Conservation (phyloP, 192 early-diverging fungal genomes). For the Phlyctochytrium arcticum region DNA sequence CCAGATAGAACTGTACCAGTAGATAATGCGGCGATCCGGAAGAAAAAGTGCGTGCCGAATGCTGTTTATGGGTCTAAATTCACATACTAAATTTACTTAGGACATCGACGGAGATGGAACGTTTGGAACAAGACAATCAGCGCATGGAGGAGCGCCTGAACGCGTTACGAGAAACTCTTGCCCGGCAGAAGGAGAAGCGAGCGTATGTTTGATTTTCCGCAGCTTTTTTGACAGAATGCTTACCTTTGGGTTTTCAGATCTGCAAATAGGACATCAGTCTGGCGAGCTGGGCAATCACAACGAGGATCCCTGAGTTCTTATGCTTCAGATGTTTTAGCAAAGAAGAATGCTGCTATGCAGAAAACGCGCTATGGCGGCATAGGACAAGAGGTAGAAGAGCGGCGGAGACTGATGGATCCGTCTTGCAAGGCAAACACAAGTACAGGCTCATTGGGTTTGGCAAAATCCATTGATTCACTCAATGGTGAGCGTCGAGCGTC, state of each 20-base stretch:
- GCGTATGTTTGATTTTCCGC: slow-evolving; percentile 10
- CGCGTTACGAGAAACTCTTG: slow-evolving; percentile 20
- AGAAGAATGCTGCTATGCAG: slow-evolving; percentile 23
- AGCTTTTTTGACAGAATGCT: background rate
- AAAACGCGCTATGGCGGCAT: background rate
- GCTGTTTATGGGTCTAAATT: too few species aligned
- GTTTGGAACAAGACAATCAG: slow-evolving; percentile 25
- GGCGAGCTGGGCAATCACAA: slow-evolving; percentile 2
- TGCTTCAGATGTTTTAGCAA: slow-evolving; percentile 27
- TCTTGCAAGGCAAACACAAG: too few species aligned
- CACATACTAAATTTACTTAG: too few species aligned
- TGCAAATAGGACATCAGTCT: background rate
- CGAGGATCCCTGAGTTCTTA: slow-evolving; percentile 9
- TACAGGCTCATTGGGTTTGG: too few species aligned
- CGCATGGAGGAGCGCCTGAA: slow-evolving; percentile 28
- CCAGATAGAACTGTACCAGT: too few species aligned
- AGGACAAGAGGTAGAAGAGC: slow-evolving; percentile 8
- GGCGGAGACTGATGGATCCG: too few species aligned
- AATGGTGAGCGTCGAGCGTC: too few species aligned
- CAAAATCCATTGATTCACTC: too few species aligned
- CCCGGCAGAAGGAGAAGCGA: slow-evolving; percentile 20
- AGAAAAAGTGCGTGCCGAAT: too few species aligned
- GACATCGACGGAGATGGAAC: slow-evolving; percentile 18
- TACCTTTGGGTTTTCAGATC: background rate
- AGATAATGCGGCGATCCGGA: too few species aligned